Conservation (phyloP, 1,139 yeast species). For the Nematodospora anomalae region DNA sequence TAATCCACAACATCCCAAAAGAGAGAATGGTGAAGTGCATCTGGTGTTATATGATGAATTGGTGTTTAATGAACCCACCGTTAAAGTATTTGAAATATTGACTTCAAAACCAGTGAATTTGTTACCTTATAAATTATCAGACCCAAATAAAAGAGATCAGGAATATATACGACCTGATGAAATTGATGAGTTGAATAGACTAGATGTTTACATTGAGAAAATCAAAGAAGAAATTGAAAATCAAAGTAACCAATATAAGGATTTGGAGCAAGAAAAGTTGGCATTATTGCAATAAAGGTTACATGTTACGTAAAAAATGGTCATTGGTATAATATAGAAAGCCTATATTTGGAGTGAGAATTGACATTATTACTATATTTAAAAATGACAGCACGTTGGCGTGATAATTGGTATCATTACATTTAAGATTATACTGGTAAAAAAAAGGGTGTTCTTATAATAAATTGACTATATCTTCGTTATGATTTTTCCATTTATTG, state of each 20-base stretch:
- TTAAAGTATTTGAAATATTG: slow-evolving; percentile 73
- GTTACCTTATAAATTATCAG: slow-evolving; percentile 59
- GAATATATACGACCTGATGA: slow-evolving; percentile 54
- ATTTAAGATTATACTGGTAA: no score
- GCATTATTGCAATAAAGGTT: slow-evolving; percentile 43
- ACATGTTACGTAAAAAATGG: no score
- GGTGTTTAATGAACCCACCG: slow-evolving; percentile 96
- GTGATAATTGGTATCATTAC: no score
- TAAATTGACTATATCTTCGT: no score
- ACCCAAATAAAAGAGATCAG: slow-evolving; percentile 42
- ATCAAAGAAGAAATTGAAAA: slow-evolving; percentile 59
- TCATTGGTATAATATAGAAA: no score
- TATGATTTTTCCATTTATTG: no score
- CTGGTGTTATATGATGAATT: slow-evolving; percentile 84
- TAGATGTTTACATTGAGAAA: slow-evolving; percentile 63
- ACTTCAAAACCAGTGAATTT: slow-evolving; percentile 75
- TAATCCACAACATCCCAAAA: slow-evolving; percentile 45
- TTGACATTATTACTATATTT: no score
- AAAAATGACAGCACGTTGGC: no score
- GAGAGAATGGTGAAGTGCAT: slow-evolving; percentile 52
- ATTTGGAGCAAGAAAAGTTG: slow-evolving; percentile 49
- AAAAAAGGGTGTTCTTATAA: no score
- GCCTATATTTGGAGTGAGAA: no score
- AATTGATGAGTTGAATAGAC: slow-evolving; percentile 73
- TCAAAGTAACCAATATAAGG: slow-evolving; percentile 51